These are phyloP conservation scores for Candida germanica DNA, from an alignment of 805 yeast genomes.

Conservation along the genomic window DNA sequence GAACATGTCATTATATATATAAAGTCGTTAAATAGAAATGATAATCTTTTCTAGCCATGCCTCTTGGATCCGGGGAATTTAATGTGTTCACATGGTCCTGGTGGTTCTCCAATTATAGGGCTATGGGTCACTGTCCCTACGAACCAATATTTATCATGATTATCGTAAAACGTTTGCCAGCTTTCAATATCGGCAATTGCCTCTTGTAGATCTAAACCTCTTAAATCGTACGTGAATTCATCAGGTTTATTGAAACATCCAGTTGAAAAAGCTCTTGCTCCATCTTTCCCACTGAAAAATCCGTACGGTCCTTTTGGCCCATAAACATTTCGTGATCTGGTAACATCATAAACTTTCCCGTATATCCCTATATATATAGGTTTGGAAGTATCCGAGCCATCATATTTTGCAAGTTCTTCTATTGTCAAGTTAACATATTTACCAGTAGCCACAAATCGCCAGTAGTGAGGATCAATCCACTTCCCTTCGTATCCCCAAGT, in stretches of 20 bases:
- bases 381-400: constrained; percentile 45
- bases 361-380: constrained; percentile 61
- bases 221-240: constrained; percentile 62
- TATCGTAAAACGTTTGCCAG: constrained; percentile 54
- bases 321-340: constrained; percentile 47
- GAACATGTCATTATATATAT: no score
- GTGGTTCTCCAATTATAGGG: constrained; percentile 46
- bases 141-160: constrained; percentile 53
- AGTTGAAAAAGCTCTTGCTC: constrained; percentile 66
- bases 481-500: constrained; percentile 63
- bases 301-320: constrained; percentile 53
- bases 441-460: constrained; percentile 21
- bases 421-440: constrained; percentile 33
- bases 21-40: no score
- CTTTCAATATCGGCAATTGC: constrained; percentile 37
- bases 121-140: constrained; percentile 55
- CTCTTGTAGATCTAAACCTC: constrained; percentile 51
- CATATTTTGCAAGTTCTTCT: constrained; percentile 44
- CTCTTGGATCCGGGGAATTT: constrained; percentile 19
- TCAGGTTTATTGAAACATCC: constrained; percentile 58
- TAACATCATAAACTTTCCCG: constrained; percentile 65
- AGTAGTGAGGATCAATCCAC: constrained; percentile 43
- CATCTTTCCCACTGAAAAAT: constrained; percentile 61
- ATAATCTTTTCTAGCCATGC: no score
- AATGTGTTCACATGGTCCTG: constrained; percentile 43